Evolutionary conservation across 495 filamentous ascomycete species (phyloP).

Genomic region (Aspergillus mulundensis): DNA sequence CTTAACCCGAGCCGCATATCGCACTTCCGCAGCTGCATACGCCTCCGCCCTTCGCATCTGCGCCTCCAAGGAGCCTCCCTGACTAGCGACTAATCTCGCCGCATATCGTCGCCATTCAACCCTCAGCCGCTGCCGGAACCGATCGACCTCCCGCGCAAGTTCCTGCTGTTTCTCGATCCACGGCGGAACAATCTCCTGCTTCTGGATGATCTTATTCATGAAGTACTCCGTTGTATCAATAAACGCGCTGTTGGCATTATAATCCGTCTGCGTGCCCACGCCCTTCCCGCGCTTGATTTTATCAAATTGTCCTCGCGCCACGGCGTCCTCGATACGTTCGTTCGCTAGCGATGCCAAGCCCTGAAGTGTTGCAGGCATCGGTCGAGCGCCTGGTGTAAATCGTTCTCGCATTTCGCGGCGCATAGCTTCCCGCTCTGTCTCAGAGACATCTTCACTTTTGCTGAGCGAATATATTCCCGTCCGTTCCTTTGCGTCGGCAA

Average conservation of each 20-base stretch:
- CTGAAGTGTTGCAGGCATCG: constrained; percentile 72
- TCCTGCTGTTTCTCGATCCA: constrained; percentile 98
- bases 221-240: constrained; percentile 97
- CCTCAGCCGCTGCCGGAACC: constrained; percentile 70
- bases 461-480: constrained; percentile 66
- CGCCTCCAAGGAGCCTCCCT: constrained; percentile 70
- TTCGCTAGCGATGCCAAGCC: constrained; percentile 84
- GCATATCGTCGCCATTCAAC: constrained; percentile 87
- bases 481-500: constrained; percentile 76
- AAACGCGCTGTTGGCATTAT: constrained; percentile 81
- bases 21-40: constrained; percentile 69
- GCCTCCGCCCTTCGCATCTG: constrained; percentile 69
- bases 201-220: constrained; percentile 97
- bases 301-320: constrained; percentile 86
- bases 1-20: constrained; percentile 41
- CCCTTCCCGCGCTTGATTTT: constrained; percentile 79
- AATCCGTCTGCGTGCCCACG: constrained; percentile 63
- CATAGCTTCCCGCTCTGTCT: constrained; percentile 66
- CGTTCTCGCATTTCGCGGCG: constrained; percentile 73
- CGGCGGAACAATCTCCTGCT: constrained; percentile 63
- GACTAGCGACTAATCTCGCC: constrained; percentile 70
- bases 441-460: constrained; percentile 55
- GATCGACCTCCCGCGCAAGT: constrained; percentile 59
- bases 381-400: constrained; percentile 66
- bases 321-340: constrained; percentile 91